Evolutionary conservation across 768 basidiomycete species (phyloP), one percentile per base, ranked within the genome.

Genomic region (Astraeus odoratus): DNA sequence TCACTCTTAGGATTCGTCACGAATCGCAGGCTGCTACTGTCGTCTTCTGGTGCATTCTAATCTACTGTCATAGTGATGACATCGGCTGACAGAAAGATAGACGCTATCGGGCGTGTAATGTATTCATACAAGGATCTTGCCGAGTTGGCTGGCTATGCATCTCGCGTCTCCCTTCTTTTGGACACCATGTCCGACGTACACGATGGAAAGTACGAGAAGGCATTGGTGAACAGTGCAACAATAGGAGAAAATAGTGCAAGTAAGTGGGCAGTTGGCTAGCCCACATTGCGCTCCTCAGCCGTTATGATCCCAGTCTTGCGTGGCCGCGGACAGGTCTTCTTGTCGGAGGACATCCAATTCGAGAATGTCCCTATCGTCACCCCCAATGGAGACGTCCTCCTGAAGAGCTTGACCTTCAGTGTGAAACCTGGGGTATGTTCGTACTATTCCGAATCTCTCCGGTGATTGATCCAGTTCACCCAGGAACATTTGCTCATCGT

Each of bases 91-190:
- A n/a, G n/a, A n/a, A n/a, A 8, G 16, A 47, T 52, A 80, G 95
- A 98, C 68, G 95, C 95, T 1, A 87, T 97, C 54, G 93, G 93
- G 25, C 79, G 94, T 16, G 81, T 96, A 23, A 92, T 98, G 90
- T 95, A 94, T 62, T 92, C 90, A 3, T 97, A 96, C 70, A 97
- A 96, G 65, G 94, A 98, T 60, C 72, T 99, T 4, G 81, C 91
- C 4, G 95, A 99, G 60, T 78, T 99, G 26, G 92, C 95, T 3
- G 95, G 95, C 9, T 97, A 96, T 61, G 97, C 95, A 2, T 79
- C 90, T 1, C 81, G 95, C 12, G 95, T 99, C 1, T 83, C 86
- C 25, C 77, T 83, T 35, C 74, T 97, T 1, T 75, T 99, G 8
- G 88, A 94, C 44, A 91, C 92, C 1, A 95, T 98, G 80, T 73